Evolutionary conservation across 164 flowering plant species (phyloP).

Genomic region (Buxus sempervirens): DNA sequence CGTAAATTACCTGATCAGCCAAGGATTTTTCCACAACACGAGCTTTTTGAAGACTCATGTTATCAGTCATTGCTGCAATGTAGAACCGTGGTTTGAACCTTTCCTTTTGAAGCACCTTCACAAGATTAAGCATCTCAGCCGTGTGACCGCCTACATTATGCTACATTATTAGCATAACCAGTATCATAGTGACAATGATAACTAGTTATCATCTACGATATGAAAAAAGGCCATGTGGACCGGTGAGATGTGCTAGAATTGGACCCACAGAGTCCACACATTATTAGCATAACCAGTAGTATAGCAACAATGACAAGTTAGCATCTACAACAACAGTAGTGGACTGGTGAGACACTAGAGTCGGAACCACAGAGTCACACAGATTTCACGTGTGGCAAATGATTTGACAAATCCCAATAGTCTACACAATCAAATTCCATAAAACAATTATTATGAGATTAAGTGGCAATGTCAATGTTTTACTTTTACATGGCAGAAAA

Average conservation of each 20-base stretch:
- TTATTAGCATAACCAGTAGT: constrained; percentile 1
- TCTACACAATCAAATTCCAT: too few relatives aligned
- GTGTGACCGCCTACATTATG: constrained; percentile 81
- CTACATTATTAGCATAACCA: constrained; percentile 1
- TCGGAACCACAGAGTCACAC: too few relatives aligned
- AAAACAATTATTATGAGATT: too few relatives aligned
- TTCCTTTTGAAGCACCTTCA: constrained; percentile 55
- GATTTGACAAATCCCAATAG: too few relatives aligned
- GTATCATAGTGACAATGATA: neutral
- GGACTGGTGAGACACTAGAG: neutral
- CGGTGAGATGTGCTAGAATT: neutral
- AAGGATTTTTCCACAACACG: constrained; percentile 50
- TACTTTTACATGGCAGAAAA: too few relatives aligned
- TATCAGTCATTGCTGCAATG: constrained; percentile 85
- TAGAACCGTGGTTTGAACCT: constrained; percentile 69
- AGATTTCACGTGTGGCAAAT: too few relatives aligned
- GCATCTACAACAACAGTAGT: too few relatives aligned
- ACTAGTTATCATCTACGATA: too few relatives aligned
- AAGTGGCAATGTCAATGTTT: too few relatives aligned
- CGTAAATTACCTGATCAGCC: constrained; percentile 35
- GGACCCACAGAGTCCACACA: too few relatives aligned
- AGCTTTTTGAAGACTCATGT: constrained; percentile 94
- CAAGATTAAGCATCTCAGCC: constrained; percentile 89
- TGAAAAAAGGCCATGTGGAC: neutral
- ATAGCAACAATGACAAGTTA: neutral